These are phyloP conservation scores for Nigrospora sphaerica DNA, from an alignment of 2,329 filamentous ascomycete species.

Conservation along the genomic window DNA sequence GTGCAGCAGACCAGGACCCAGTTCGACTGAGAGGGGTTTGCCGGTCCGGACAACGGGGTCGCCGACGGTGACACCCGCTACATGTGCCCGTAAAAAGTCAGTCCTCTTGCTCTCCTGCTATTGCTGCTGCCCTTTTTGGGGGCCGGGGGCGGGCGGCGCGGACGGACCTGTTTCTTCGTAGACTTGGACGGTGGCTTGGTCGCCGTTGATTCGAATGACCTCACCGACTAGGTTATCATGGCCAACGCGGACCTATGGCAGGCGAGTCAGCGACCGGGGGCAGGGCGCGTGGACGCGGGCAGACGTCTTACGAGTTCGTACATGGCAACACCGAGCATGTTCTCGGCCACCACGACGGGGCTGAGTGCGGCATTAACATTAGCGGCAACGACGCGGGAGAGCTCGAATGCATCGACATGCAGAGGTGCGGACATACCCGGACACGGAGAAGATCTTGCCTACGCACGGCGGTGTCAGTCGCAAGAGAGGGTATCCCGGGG, in stretches of 20 bases:
- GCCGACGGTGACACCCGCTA: constrained; percentile 90
- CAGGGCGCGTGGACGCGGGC: no score
- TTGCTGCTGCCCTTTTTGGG: background rate
- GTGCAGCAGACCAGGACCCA: constrained; percentile 94
- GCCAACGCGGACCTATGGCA: constrained; percentile 73
- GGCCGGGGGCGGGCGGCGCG: background rate
- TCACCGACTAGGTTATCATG: constrained; percentile 90
- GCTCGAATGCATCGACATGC: constrained; percentile 30
- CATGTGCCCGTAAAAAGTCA: constrained; percentile 14
- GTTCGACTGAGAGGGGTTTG: constrained; percentile 94
- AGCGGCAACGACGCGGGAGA: constrained; percentile 17
- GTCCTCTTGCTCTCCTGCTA: constrained; percentile 8
- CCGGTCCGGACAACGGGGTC: constrained; percentile 86
- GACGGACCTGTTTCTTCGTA: constrained; percentile 92
- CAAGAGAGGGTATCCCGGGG: background rate
- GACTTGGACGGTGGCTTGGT: constrained; percentile 96
- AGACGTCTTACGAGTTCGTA: constrained; percentile 75
- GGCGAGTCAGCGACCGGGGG: constrained; percentile 4
- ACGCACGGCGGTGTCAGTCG: constrained; percentile 7
- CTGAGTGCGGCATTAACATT: constrained; percentile 32
- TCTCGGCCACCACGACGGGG: constrained; percentile 92
- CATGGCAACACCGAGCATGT: constrained; percentile 99
- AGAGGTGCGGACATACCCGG: constrained; percentile 28
- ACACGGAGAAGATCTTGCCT: constrained; percentile 55
- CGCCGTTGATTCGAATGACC: constrained; percentile 93